Evolutionary conservation across 2,329 filamentous ascomycete genomes (phyloP), one percentile per base, ranked within the genome.

Genomic region (Hypoxylon sp.): DNA sequence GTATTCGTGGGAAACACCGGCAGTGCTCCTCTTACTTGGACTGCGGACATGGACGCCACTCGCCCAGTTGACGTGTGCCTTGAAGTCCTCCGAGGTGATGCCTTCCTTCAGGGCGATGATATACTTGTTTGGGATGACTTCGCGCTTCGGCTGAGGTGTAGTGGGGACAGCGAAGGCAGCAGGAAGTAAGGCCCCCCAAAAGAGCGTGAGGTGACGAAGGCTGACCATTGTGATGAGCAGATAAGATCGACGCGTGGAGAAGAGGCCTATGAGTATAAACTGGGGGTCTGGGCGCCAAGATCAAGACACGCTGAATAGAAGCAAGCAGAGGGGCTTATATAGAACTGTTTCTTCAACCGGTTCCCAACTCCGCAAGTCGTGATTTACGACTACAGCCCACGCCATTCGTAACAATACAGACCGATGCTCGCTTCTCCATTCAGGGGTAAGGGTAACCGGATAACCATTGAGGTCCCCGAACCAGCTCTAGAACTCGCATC

Each of bases 1-100:
- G 68, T 75, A 80, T 11, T 72, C 74, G 62, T 75, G 75, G 64
- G 79, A 74, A 8, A 81, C 66, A 49, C 74, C 74, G 46, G 43
- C 60, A 21, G 67, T 71, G 64, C 69, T 66, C 60, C 75, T 71
- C 58, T 73, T 67, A 60, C 33, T 62, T 54, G 78, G 55, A 67
- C 74, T 76, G 41, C 70, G 73, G 53, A 66, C 66, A 52, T 77
- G 72, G 6, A 78, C 64, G 40, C 72, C 71, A 42, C 61, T 67
- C 54, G 72, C 72, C 70, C 69, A 74, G 63, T 53, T 67, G 17
- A 75, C 21, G 62, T 79, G 74, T 20, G 69, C 67, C 58, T 75
- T 70, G 47, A 75, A 59, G 38, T 73, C 68, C 31, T 65, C 57
- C 11, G 63, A 60, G 51, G 67, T 69, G 48, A 71, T 66, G 13